phyloP scores from a whole-genome alignment of 2,329 filamentous ascomycete species.

The Alternaria tenuissima region DNA sequence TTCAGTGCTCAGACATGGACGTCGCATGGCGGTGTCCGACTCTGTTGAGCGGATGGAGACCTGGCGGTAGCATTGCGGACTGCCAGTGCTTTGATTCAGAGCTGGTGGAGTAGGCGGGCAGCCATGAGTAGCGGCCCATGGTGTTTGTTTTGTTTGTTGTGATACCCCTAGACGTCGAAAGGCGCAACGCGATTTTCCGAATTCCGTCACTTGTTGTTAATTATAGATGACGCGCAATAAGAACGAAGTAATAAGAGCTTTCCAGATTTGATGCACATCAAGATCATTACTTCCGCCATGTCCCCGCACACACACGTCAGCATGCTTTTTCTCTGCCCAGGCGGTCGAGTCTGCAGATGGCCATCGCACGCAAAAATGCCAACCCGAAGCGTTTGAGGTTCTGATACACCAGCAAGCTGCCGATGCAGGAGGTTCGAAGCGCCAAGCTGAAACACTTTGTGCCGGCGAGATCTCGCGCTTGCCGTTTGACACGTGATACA shows the following conservation, averaged over 20 bases:
- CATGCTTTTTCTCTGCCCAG: neutral
- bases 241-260: constrained; percentile 3
- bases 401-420: constrained; percentile 13
- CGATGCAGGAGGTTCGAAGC: constrained; percentile 24
- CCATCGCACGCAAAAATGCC: neutral
- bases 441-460: constrained; percentile 28
- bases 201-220: constrained; percentile 6
- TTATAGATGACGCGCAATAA: constrained; percentile 8
- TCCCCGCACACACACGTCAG: neutral
- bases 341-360: neutral
- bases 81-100: constrained; percentile 41
- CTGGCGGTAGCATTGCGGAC: constrained; percentile 34
- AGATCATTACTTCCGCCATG: neutral
- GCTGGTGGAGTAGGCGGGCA: constrained; percentile 13
- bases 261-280: neutral
- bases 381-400: constrained; percentile 26
- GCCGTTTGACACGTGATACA: constrained; percentile 17
- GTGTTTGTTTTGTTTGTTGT: constrained; percentile 13
- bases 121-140: neutral
- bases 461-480: constrained; percentile 9
- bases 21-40: constrained; percentile 42
- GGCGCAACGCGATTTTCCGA: constrained; percentile 3
- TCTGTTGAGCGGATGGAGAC: constrained; percentile 34
- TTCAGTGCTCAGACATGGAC: constrained; percentile 39
- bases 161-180: constrained; percentile 12